Percentiles rank a stretch among this genome's conserved stretches.
Evolutionary conservation across 2,329 filamentous ascomycete genomes (phyloP).

Genomic region (Atkinsonella hypoxylon): DNA sequence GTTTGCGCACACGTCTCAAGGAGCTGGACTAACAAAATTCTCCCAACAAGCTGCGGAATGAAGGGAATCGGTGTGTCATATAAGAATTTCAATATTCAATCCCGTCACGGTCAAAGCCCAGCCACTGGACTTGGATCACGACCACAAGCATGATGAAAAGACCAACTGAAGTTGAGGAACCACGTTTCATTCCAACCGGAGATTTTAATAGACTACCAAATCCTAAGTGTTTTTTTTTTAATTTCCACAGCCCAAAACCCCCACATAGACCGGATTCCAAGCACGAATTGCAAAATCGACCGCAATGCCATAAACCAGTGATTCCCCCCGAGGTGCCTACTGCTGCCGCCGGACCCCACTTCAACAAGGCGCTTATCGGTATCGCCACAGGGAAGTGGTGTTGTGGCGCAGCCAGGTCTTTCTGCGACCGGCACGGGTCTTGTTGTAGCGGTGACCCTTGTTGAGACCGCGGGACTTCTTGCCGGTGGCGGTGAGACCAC

Average conservation of each 20-base stretch:
- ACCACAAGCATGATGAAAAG: too few species aligned
- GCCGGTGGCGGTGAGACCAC: conserved; percentile 95
- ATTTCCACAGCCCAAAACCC: neutral
- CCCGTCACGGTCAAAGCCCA: too few species aligned
- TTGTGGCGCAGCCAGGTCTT: conserved; percentile 99
- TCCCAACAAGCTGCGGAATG: too few species aligned
- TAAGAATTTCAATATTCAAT: too few species aligned
- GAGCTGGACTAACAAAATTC: too few species aligned
- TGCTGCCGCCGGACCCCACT: neutral
- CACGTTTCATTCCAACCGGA: conserved; percentile 20
- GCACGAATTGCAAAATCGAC: conserved; percentile 1
- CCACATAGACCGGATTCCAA: conserved; percentile 3
- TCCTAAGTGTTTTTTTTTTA: conserved; percentile 4
- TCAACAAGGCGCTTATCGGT: conserved; percentile 53
- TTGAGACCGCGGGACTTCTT: conserved; percentile 99
- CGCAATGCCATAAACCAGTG: conserved; percentile 8
- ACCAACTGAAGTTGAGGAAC: conserved; percentile 11
- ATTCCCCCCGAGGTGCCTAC: neutral
- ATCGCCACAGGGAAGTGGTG: conserved; percentile 97
- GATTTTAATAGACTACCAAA: conserved; percentile 9
- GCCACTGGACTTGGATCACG: too few species aligned
- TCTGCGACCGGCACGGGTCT: conserved; percentile 90
- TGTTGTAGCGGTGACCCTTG: conserved; percentile 99
- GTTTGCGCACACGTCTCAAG: too few species aligned
- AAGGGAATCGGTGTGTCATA: too few species aligned